Base-by-base conservation (phyloP, 805 yeast species). In the Zygoascus biomembranicola region DNA sequence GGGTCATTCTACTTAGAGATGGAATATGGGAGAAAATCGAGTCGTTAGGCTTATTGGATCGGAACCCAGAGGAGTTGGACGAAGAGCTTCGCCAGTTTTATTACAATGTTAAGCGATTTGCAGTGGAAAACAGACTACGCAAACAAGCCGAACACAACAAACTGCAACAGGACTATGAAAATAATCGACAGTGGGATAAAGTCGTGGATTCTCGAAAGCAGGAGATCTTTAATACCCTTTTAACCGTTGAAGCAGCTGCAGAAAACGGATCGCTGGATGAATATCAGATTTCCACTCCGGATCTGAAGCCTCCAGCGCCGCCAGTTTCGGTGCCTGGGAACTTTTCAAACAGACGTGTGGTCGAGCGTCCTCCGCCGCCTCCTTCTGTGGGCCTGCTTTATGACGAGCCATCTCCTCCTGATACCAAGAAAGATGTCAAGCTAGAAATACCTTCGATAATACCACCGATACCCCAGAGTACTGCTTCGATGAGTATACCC, bases 1-100 rank as follows among this genome's bases (percentile, higher is more conserved):
- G 58, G 45, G 52, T 58, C 41, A 46, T 58, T 1, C 50, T 32
- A 10, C 46, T 58, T 8, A 45, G 59, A 28, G 54, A 58, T 47
- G 42, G 43, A n/a, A 46, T 57, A 5, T 48, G 58, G 32, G 47
- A 53, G 45, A 42, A 55, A 18, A 59, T 56, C 6, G 50, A 54
- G 4, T 56, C 55, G 6, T 43, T 56, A 28, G 46, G 47, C 19
- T 45, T 57, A 20, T 26, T 55, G 32, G 51, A 48, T 11, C 37
- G 46, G 16, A 41, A 52, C 39, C 47, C 58, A 2, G 19, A 49
- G 5, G 35, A 49, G 18, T 42, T 56, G 23, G 43, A 35, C 5
- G 52, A 49, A 23, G 16, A 49, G 2, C 43, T 56, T 52, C 51
- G 45, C 18, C 42, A 43, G 31, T 53, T 57, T 20, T 54, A 53